Conservation (phyloP, 257 asterid species). For the Mentha longifolia region DNA sequence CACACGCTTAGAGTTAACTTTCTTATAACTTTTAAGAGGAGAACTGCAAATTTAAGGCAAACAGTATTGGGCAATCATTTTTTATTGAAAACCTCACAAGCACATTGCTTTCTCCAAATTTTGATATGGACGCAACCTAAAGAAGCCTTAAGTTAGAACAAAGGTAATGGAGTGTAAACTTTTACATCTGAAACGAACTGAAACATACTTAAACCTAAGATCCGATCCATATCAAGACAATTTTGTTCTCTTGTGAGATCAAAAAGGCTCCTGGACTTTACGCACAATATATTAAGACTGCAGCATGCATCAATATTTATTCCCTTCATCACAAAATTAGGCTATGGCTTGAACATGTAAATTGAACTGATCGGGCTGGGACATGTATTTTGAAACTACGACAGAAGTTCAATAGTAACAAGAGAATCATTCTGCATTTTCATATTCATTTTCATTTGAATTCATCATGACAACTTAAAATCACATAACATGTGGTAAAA, state of each 20-base stretch:
- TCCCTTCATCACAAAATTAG: background rate
- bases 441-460: background rate
- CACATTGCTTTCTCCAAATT: background rate
- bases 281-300: background rate
- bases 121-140: background rate
- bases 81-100: background rate
- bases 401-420: background rate
- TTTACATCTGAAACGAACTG: background rate
- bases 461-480: constrained; percentile 1
- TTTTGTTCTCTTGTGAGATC: background rate
- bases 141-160: background rate
- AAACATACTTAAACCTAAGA: constrained; percentile 3
- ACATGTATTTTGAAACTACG: background rate
- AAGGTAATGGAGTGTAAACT: background rate
- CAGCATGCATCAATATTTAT: background rate
- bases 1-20: too few species aligned
- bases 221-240: background rate
- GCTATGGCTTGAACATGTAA: background rate
- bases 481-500: background rate
- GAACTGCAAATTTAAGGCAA: background rate
- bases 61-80: too few species aligned
- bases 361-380: too few species aligned
- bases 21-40: background rate
- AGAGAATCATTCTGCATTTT: background rate
- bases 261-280: background rate